Conservation (phyloP, 352 stramenopile genomes). For the Phytophthora sp. region DNA sequence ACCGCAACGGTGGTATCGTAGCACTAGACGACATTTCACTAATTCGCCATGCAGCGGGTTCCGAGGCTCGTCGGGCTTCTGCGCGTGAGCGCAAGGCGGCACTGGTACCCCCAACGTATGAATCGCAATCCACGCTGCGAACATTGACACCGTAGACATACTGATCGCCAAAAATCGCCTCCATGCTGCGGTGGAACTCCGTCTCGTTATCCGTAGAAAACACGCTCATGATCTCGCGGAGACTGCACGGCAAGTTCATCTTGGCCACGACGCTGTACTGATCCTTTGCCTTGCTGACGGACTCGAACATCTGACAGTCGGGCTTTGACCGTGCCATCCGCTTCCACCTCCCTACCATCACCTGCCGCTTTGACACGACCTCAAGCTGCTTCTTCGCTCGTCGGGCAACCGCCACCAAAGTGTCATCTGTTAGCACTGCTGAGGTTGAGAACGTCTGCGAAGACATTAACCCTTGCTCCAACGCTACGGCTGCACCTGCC, state of each 20-base stretch:
- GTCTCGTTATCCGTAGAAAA: slow-evolving; percentile 50
- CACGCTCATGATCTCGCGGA: slow-evolving; percentile 67
- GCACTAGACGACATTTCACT: slow-evolving; percentile 5
- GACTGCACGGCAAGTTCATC: slow-evolving; percentile 61
- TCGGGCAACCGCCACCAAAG: slow-evolving; percentile 38
- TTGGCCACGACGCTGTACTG: slow-evolving; percentile 68
- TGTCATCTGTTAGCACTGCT: slow-evolving; percentile 38
- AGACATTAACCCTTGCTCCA: slow-evolving; percentile 44
- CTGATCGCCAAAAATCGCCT: slow-evolving; percentile 62
- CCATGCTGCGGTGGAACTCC: slow-evolving; percentile 73
- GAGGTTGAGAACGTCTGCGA: slow-evolving; percentile 44
- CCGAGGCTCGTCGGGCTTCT: slow-evolving; percentile 27
- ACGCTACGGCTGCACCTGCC: slow-evolving; percentile 14
- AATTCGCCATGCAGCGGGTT: slow-evolving; percentile 11
- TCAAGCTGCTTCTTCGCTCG: slow-evolving; percentile 56
- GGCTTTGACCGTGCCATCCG: slow-evolving; percentile 34
- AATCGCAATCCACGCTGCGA: slow-evolving; percentile 42
- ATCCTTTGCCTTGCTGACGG: slow-evolving; percentile 43
- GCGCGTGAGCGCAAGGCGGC: background rate
- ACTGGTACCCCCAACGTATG: slow-evolving; percentile 5
- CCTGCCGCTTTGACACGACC: slow-evolving; percentile 46
- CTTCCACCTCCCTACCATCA: slow-evolving; percentile 60
- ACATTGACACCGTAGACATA: slow-evolving; percentile 67
- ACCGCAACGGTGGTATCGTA: slow-evolving; percentile 23
- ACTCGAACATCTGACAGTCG: slow-evolving; percentile 63